Percentiles rank a stretch among this genome's conserved stretches.
Evolutionary conservation across 2,329 filamentous ascomycete species (phyloP).

Genomic region (Chrysosporium queenslandicum): DNA sequence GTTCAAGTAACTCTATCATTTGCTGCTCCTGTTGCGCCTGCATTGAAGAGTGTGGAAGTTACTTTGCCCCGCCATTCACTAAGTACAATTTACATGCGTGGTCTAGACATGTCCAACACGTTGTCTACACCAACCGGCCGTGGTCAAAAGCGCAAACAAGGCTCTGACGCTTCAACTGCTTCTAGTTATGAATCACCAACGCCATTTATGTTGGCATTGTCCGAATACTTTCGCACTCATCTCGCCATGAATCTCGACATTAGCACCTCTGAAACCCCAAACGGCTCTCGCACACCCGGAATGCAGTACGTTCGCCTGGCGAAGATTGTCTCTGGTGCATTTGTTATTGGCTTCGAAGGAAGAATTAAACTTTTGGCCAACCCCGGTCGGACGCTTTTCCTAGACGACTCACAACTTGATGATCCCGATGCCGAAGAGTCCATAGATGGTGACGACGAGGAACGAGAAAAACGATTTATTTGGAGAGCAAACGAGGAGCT

Average conservation of each 20-base stretch:
- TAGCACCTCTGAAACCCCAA: background rate
- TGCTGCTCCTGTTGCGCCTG: constrained; percentile 27
- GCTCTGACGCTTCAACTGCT: background rate
- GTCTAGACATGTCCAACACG: constrained; percentile 9
- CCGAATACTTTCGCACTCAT: constrained; percentile 30
- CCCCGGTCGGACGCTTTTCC: constrained; percentile 14
- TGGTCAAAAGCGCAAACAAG: constrained; percentile 12
- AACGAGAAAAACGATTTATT: constrained; percentile 19
- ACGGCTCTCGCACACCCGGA: background rate
- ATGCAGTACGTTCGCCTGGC: constrained; percentile 26
- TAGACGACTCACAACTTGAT: constrained; percentile 18
- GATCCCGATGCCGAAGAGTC: constrained; percentile 18
- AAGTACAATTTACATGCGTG: constrained; percentile 19
- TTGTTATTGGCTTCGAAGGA: constrained; percentile 32
- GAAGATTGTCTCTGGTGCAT: constrained; percentile 32
- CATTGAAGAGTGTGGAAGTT: constrained; percentile 29
- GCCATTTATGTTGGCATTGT: constrained; percentile 24
- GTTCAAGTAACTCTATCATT: constrained; percentile 34
- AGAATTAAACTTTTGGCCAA: constrained; percentile 31
- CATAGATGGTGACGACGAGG: constrained; percentile 12
- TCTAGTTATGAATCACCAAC: constrained; percentile 6
- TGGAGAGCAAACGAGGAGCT: constrained; percentile 27
- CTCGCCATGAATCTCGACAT: constrained; percentile 34
- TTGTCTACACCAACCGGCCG: background rate
- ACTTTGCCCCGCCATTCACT: constrained; percentile 26